These are phyloP conservation scores for Dipodascopsis tothii DNA, from an alignment of 805 yeast species.

Conservation along the genomic window DNA sequence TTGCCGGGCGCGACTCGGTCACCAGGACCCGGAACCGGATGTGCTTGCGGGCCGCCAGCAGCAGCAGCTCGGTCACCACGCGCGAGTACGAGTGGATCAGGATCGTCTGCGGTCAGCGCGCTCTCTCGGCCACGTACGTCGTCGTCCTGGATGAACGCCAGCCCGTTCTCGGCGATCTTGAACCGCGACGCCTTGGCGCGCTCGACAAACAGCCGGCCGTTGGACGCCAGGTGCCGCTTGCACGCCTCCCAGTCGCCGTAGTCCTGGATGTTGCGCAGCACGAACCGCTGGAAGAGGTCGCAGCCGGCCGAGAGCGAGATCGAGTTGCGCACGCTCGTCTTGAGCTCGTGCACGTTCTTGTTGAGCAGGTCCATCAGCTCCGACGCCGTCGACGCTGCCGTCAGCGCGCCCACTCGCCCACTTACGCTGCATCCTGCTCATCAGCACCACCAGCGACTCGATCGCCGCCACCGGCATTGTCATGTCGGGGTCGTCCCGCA, in stretches of 20 bases:
- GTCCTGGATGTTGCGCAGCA: constrained; percentile 76
- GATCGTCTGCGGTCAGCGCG: constrained; percentile 32
- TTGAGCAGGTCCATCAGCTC: constrained; percentile 79
- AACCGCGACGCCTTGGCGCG: constrained; percentile 87
- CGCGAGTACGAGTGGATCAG: constrained; percentile 88
- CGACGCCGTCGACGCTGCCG: constrained; percentile 75
- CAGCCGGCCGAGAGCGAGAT: constrained; percentile 95
- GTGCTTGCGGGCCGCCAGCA: constrained; percentile 67
- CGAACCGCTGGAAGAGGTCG: constrained; percentile 90
- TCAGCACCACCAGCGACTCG: constrained; percentile 80
- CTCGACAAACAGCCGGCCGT: constrained; percentile 83
- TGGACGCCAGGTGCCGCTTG: constrained; percentile 76
- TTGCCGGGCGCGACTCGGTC: constrained; percentile 86
- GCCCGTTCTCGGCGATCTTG: constrained; percentile 79
- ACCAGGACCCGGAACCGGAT: constrained; percentile 83
- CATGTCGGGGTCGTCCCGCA: constrained; percentile 88
- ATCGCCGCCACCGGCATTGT: constrained; percentile 99
- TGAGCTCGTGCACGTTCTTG: constrained; percentile 66
- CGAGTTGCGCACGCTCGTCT: constrained; percentile 76
- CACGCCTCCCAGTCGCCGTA: constrained; percentile 92
- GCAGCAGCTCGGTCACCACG: constrained; percentile 71
- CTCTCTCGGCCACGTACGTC: no score
- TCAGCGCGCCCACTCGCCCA: neutral
- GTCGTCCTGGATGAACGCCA: constrained; percentile 85
- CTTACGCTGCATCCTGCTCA: constrained; percentile 64